phyloP scores from a whole-genome alignment of 148 eudicot species.

The Talinum fruticosum region DNA sequence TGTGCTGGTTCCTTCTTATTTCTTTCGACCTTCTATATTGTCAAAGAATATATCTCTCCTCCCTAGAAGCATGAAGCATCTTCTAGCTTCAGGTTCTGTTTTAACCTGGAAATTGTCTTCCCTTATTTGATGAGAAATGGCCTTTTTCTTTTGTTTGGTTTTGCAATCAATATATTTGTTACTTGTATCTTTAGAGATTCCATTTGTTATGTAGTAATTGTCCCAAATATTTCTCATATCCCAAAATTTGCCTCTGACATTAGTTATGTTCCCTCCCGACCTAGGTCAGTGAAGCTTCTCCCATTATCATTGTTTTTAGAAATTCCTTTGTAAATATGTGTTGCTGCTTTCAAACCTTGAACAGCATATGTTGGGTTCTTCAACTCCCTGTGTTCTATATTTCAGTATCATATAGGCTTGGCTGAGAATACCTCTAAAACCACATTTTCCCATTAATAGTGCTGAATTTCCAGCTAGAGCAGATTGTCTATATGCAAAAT shows the following conservation, averaged over 20 bases:
- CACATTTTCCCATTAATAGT: not conserved
- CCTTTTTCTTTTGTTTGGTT: not conserved
- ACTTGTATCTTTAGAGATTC: not conserved
- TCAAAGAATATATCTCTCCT: not conserved
- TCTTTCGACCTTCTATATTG: not conserved
- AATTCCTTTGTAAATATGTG: not conserved
- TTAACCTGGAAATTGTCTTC: not conserved
- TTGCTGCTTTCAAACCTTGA: not conserved
- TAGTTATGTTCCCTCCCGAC: too few relatives aligned
- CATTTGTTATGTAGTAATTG: not conserved
- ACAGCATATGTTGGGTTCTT: constrained; percentile 1
- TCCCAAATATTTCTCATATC: not conserved
- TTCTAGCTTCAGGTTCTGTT: not conserved
- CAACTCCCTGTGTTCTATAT: not conserved
- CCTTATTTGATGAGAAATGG: not conserved
- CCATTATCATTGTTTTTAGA: too few relatives aligned
- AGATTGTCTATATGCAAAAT: not conserved
- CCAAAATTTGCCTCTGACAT: not conserved
- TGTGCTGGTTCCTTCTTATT: not conserved
- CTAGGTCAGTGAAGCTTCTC: too few relatives aligned
- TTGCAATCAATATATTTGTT: not conserved
- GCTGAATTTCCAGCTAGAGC: not conserved
- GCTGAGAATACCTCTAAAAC: not conserved
- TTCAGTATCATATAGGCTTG: not conserved
- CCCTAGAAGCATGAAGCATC: not conserved